A percentile compares a stretch with the other conserved stretches of the same genome.
These are phyloP conservation scores for Oropetium thomaeum DNA, from an alignment of 176 grass and related monocot genomes.

Conservation along the genomic window DNA sequence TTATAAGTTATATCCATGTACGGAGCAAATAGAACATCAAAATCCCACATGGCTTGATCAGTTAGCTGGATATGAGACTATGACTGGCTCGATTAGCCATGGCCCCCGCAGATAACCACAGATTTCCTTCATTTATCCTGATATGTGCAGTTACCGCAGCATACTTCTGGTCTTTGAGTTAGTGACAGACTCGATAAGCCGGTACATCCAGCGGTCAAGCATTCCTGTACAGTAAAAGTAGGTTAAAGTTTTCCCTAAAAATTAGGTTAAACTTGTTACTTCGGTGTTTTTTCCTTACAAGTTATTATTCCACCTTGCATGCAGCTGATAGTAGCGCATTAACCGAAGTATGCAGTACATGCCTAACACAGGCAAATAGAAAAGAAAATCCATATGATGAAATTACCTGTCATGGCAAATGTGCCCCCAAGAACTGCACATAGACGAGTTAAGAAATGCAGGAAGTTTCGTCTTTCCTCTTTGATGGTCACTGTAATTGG, in stretches of 20 bases:
- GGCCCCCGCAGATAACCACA: not conserved
- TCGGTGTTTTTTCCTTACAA: not conserved
- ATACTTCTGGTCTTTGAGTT: constrained; percentile 68
- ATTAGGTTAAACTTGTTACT: not conserved
- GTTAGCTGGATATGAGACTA: not conserved
- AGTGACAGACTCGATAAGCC: constrained; percentile 65
- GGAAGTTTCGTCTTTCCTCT: constrained; percentile 94
- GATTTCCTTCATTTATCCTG: not conserved
- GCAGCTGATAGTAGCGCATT: not conserved
- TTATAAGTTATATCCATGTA: constrained; percentile 29
- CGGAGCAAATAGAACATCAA: constrained; percentile 12
- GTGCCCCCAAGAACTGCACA: constrained; percentile 98
- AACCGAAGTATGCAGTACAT: not conserved
- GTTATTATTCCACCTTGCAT: not conserved
- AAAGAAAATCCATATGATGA: not conserved
- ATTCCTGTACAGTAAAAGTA: constrained; percentile 54
- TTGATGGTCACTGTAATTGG: constrained; percentile 95
- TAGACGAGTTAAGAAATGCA: constrained; percentile 91
- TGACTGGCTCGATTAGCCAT: constrained; percentile 6
- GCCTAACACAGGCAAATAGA: not conserved
- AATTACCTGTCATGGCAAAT: constrained; percentile 94
- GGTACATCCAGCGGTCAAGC: constrained; percentile 98
- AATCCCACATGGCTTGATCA: constrained; percentile 11
- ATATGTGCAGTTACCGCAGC: constrained; percentile 42
- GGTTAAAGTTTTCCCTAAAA: not conserved